phyloP scores from a whole-genome alignment of 139 green algal species.

The Nannochloris sp. region DNA sequence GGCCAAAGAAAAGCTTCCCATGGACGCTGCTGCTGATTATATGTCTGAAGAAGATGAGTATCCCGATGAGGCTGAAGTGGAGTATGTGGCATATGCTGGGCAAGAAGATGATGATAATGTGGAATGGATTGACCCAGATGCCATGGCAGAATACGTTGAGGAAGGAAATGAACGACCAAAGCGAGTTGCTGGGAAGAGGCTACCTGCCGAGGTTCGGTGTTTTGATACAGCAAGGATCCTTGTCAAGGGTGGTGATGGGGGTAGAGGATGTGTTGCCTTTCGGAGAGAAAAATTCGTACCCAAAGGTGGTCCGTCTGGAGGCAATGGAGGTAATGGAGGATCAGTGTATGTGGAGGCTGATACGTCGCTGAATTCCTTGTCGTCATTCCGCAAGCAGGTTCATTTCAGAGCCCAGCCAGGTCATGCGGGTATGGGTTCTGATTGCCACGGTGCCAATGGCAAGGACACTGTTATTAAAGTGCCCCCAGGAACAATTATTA shows the following conservation, averaged over 20 bases:
- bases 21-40: too few species aligned
- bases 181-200: constrained; percentile 25
- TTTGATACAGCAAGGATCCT: constrained; percentile 91
- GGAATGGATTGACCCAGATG: constrained; percentile 4
- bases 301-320: constrained; percentile 68
- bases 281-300: constrained; percentile 92
- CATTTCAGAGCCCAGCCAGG: constrained; percentile 42
- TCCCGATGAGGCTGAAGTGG: background rate
- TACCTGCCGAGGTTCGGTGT: constrained; percentile 77
- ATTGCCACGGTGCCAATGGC: constrained; percentile 61
- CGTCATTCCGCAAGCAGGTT: constrained; percentile 59
- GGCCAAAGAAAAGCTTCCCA: too few species aligned
- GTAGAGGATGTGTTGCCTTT: constrained; percentile 91
- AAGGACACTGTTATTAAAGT: constrained; percentile 74
- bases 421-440: constrained; percentile 45
- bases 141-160: background rate
- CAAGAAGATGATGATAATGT: background rate
- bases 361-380: constrained; percentile 58
- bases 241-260: constrained; percentile 83
- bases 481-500: constrained; percentile 81
- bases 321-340: constrained; percentile 81
- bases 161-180: background rate
- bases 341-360: constrained; percentile 75
- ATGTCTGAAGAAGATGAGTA: background rate
- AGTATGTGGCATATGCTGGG: background rate